Conservation (phyloP, 2,329 filamentous ascomycete species). For the Purpureocillium lavendulum region DNA sequence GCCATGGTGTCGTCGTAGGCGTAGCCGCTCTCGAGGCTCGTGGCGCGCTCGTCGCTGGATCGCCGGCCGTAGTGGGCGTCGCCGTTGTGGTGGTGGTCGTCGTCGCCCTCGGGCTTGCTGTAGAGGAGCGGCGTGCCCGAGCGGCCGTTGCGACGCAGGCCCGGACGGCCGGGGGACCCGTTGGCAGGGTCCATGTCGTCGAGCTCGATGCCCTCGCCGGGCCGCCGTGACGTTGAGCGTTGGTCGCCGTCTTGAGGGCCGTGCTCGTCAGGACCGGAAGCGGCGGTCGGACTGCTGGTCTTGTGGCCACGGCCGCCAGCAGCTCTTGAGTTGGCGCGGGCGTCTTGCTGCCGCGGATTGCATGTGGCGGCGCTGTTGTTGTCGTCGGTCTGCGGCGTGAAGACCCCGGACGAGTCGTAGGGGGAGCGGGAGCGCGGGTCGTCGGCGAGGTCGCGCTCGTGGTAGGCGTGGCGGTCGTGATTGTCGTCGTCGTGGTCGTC, state of each 20-base stretch:
- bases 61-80: slow-evolving; percentile 13
- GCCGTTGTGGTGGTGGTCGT: slow-evolving; percentile 6
- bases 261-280: slow-evolving; percentile 15
- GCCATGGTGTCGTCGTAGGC: slow-evolving; percentile 16
- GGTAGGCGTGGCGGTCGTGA: slow-evolving; percentile 11
- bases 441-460: slow-evolving; percentile 9
- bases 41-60: slow-evolving; percentile 7
- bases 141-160: slow-evolving; percentile 5
- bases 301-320: slow-evolving; percentile 14
- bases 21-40: slow-evolving; percentile 13
- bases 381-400: slow-evolving; percentile 6
- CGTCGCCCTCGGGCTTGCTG: slow-evolving; percentile 9
- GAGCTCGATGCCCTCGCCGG: slow-evolving; percentile 11
- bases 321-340: slow-evolving; percentile 14
- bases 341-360: slow-evolving; percentile 9
- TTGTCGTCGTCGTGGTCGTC: not conserved
- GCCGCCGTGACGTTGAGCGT: not conserved
- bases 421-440: not conserved
- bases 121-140: slow-evolving; percentile 11
- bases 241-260: no score
- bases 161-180: slow-evolving; percentile 9
- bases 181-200: slow-evolving; percentile 25
- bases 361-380: slow-evolving; percentile 17
- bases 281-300: slow-evolving; percentile 15
- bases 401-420: no score